Base-by-base conservation (phyloP, 2,329 filamentous ascomycete species). In the Venturia pyrina region DNA sequence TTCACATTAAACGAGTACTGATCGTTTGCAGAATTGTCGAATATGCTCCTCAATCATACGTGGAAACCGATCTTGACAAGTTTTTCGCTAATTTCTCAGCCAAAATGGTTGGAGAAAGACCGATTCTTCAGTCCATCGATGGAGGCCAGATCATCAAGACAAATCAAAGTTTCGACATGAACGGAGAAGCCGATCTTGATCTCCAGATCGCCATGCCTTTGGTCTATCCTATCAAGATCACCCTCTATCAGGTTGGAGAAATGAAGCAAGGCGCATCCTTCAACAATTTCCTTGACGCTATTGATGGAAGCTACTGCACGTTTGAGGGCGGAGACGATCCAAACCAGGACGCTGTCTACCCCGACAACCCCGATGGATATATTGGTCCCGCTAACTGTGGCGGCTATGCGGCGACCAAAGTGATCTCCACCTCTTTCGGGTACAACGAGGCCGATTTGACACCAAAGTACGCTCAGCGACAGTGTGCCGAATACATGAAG, bases 1-100 rank as follows among this genome's bases (percentile, higher is more conserved):
- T 11, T 34, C 48, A 8, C 11, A n/a, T n/a, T 11, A 4, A 7
- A n/a, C 24, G 10, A 8, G 21, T 24, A 8, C 48, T 50, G n/a
- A 64, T 34, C 8, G 28, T 34, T 6, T 53, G 11, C 34, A 65
- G 81, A 46, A 79, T 85, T 56, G 82, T 83, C 46, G 82, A 85
- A 69, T 80, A 81, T 65, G 78, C 75, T 13, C 77, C 77, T 34
- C 79, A 85, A 68, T 78, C 80, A 59, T 86, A 83, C 71, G 73
- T 81, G 24, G 80, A 81, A 68, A 69, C 71, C 4, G 82, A 84
- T 68, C 73, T 84, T 28, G 75, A 83, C 67, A 68, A 75, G 19
- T 84, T 81, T 72, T 83, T 80, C 71, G 70, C 72, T n/a, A 74
- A 75, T 48, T 79, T 78, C 66, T 75, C 78, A 34, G 77, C 76